Percentiles rank a stretch among this genome's conserved stretches.
Evolutionary conservation across 2,329 filamentous ascomycete species (phyloP).

Genomic region (Seiridium cupressi): DNA sequence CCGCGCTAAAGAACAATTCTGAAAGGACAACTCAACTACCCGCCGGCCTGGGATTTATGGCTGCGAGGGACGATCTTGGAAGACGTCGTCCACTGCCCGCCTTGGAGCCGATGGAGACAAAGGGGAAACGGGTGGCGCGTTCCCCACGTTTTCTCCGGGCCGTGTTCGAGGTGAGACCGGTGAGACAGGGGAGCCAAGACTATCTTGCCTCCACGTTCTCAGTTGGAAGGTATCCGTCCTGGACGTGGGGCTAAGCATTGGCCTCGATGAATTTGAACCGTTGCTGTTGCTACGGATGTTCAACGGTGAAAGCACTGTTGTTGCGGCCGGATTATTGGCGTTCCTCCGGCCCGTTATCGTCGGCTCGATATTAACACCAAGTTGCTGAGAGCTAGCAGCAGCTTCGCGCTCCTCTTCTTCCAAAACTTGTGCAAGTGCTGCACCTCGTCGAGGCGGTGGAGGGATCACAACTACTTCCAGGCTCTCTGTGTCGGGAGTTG

Average conservation of each 20-base stretch:
- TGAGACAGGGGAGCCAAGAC: constrained; percentile 10
- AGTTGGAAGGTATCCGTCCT: constrained; percentile 14
- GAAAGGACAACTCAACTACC: constrained; percentile 5
- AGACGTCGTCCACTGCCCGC: constrained; percentile 21
- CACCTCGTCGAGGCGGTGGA: constrained; percentile 57
- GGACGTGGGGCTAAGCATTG: constrained; percentile 13
- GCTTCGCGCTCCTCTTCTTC: constrained; percentile 45
- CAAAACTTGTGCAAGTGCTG: constrained; percentile 53
- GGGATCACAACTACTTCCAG: constrained; percentile 61
- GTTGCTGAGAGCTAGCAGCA: background rate
- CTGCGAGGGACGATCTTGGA: constrained; percentile 9
- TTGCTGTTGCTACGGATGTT: constrained; percentile 13
- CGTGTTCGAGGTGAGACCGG: constrained; percentile 4
- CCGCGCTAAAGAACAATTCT: constrained; percentile 5
- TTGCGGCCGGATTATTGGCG: constrained; percentile 8
- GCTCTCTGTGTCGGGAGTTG: constrained; percentile 52
- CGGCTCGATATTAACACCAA: background rate
- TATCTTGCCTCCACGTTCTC: constrained; percentile 12
- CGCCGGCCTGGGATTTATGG: background rate
- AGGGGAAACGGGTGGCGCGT: background rate
- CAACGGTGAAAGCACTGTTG: constrained; percentile 12
- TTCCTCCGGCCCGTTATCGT: constrained; percentile 9
- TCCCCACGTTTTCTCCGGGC: background rate
- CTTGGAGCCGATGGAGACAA: constrained; percentile 14
- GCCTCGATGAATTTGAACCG: constrained; percentile 12